Base-by-base conservation (phyloP, 176 grass and related monocot genomes). In the Cocos nucifera region DNA sequence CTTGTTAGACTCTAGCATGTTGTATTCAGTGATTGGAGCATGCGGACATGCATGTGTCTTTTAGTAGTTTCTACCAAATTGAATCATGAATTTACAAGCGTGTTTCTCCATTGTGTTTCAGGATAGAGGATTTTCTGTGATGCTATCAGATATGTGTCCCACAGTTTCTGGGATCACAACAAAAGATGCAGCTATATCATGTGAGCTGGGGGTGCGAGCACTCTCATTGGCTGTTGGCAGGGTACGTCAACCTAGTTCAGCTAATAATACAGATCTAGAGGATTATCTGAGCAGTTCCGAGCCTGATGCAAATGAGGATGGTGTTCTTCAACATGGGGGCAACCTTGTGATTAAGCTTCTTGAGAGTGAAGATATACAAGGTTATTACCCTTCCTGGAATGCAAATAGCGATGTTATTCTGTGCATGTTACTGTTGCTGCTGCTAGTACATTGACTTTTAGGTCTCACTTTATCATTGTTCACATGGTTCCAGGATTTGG, bases 101-200 rank as follows among this genome's bases (percentile, higher is more conserved):
- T 3, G 35, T 2, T 44, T 9, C 10, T 44, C 35, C 10, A 44
- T 35, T 35, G 29, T 0, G 22, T 80, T 71, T 49, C 75, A 95
- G 86, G 72, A 87, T 51, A 72, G 69, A 17, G 84, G 87, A 2
- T 97, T 97, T 70, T 97, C 92, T 5, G 86, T 88, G 23, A 78
- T 97, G 55, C 50, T 97, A 53, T 91, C 87, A 5, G 92, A 97
- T 60, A 97, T 97, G 92, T 97, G 87, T 18, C 87, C 87, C 8
- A n/a, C 64, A 16, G 81, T 97, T 57, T 97, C 92, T 24, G 92
- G 92, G 17, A 97, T 97, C 66, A 82, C 81, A 53, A 85, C 81
- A 54, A 97, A 79, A 82, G 92, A 97, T 60, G 75, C 68, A 5
- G 92, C 92, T 75, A 73, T 83, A 79, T 97, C 87, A 19, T 97